These are phyloP conservation scores for Meyerozyma elateridarum DNA, from an alignment of 1,139 yeast genomes.

Conservation along the genomic window DNA sequence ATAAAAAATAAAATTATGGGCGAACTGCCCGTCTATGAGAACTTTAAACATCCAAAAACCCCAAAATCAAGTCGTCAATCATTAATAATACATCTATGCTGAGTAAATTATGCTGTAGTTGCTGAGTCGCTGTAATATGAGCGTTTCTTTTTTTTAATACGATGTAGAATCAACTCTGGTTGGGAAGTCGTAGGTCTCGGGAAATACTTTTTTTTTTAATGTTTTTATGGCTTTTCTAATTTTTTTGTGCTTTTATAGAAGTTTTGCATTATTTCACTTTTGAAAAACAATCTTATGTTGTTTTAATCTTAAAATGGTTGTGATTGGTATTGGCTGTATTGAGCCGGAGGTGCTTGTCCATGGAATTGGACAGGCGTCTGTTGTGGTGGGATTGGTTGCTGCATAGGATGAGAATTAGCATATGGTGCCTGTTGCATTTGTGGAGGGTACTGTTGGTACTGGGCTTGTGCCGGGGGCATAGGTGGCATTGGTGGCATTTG, in stretches of 20 bases:
- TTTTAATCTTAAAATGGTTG: constrained; percentile 8
- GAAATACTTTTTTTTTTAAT: constrained; percentile 7
- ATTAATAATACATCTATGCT: constrained; percentile 4
- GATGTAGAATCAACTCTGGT: constrained; percentile 4
- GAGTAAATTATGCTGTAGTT: constrained; percentile 1
- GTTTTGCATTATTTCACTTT: too few species aligned
- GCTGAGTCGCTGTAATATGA: constrained; percentile 8
- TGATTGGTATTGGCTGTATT: constrained; percentile 8
- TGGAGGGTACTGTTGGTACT: constrained; percentile 19
- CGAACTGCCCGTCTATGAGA: constrained; percentile 2
- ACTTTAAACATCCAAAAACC: constrained; percentile 1
- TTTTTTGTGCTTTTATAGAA: constrained; percentile 10
- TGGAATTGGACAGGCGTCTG: constrained; percentile 4
- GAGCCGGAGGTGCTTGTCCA: constrained; percentile 1
- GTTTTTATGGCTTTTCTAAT: constrained; percentile 7
- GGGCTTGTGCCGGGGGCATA: constrained; percentile 19
- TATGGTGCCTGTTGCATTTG: constrained; percentile 18
- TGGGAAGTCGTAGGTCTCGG: too few species aligned
- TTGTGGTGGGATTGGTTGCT: constrained; percentile 4
- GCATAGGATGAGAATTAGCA: constrained; percentile 8
- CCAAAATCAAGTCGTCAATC: constrained; percentile 2
- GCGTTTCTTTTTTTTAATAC: constrained; percentile 5
- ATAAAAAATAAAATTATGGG: too few species aligned
- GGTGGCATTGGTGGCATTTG: constrained; percentile 1
- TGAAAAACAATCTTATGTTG: constrained; percentile 2